Percentiles rank a stretch among this genome's conserved stretches.
Conservation (phyloP, 1,284 basidiomycete genomes). For the Tilletiopsis washingtonensis region DNA sequence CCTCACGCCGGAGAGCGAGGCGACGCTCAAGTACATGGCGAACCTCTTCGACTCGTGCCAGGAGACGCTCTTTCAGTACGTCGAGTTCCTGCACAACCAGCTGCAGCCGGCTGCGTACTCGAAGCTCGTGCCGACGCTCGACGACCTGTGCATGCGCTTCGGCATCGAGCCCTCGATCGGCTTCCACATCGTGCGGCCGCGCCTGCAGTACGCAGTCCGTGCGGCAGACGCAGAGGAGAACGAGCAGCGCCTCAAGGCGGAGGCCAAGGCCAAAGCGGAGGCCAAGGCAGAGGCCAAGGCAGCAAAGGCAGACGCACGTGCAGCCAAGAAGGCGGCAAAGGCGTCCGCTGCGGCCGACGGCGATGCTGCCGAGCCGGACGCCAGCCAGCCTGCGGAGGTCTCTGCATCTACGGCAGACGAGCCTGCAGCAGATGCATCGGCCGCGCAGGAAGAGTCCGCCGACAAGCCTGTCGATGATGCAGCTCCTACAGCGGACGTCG, state of each 20-base stretch:
- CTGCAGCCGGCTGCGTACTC: constrained; percentile 31
- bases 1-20: constrained; percentile 33
- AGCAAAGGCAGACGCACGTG: too few relatives aligned
- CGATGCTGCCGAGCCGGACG: too few relatives aligned
- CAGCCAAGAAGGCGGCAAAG: too few relatives aligned
- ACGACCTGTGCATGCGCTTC: constrained; percentile 29
- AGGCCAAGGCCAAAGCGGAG: neutral
- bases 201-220: constrained; percentile 1
- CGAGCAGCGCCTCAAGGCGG: constrained; percentile 12
- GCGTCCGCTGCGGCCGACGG: too few relatives aligned
- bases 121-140: constrained; percentile 23
- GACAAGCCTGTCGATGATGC: too few relatives aligned
- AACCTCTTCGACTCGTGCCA: constrained; percentile 43
- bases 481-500: too few relatives aligned
- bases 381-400: too few relatives aligned
- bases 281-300: too few relatives aligned
- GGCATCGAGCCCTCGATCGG: constrained; percentile 39
- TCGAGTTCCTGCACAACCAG: constrained; percentile 39
- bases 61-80: constrained; percentile 42
- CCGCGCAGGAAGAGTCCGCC: too few relatives aligned
- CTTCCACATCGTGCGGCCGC: constrained; percentile 37
- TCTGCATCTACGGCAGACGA: too few relatives aligned
- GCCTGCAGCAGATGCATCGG: too few relatives aligned
- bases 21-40: constrained; percentile 41
- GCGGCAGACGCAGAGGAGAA: constrained; percentile 13